phyloP scores from a whole-genome alignment of 805 yeast species.

The Saturnispora saitoi region DNA sequence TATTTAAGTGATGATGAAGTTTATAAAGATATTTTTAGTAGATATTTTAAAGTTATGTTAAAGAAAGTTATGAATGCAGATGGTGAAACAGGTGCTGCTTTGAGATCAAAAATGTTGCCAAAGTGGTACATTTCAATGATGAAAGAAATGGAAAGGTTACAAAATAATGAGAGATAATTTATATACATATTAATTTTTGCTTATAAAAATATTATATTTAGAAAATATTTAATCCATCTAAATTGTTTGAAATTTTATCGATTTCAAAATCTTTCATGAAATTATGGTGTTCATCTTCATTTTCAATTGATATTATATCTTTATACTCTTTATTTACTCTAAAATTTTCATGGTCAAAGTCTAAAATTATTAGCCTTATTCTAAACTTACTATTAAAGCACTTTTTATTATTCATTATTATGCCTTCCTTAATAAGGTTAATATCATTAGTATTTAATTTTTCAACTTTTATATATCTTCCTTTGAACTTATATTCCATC shows the following conservation, averaged over 20 bases:
- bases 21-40: constrained; percentile 24
- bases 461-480: too few species aligned
- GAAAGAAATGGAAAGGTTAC: constrained; percentile 9
- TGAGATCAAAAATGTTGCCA: constrained; percentile 26
- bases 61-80: constrained; percentile 25
- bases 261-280: not conserved
- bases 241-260: not conserved
- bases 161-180: constrained; percentile 1
- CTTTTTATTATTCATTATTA: too few species aligned
- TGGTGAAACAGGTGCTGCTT: constrained; percentile 16
- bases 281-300: not conserved
- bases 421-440: too few species aligned
- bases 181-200: not conserved
- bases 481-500: too few species aligned
- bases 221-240: not conserved
- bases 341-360: too few species aligned
- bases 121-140: constrained; percentile 10
- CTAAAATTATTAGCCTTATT: too few species aligned
- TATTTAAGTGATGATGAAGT: constrained; percentile 21
- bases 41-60: constrained; percentile 24
- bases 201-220: not conserved
- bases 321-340: not conserved
- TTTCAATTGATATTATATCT: not conserved
- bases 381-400: too few species aligned
- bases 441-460: too few species aligned